Evolutionary conservation across 2,329 filamentous ascomycete genomes (phyloP), one percentile per base, ranked within the genome.

Genomic region (Botrytis aclada): DNA sequence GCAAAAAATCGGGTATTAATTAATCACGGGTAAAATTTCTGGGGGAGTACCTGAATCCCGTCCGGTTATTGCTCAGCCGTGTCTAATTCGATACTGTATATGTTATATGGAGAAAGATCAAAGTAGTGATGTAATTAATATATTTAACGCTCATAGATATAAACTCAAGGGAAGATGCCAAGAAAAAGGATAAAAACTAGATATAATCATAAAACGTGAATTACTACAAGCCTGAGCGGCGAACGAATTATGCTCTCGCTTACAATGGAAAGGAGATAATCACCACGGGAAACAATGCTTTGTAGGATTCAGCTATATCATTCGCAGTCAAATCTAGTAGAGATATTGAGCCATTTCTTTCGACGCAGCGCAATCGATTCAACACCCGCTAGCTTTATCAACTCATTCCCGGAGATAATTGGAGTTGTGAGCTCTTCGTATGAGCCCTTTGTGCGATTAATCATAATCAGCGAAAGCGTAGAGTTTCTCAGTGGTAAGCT

Each of bases 141-240:
- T 2, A 62, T 18, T 2, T 9, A 25, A 25, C 3, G 12, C 25
- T 39, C 6, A 6, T 4, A 62, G 8, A n/a, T 4, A 18, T 8
- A 39, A 7, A 29, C 3, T 7, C 5, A n/a, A 54, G 14, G n/a
- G 8, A 29, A 29, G 1, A 16, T n/a, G n/a, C 2, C 0, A 5
- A 8, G 25, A 7, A 54, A 54, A 54, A 16, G 12, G 25, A 51
- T 8, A 8, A 54, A 54, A 8, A 54, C 2, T 8, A 29, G n/a
- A 29, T 54, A 12, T 18, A 18, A 29, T 54, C 14, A 54, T 18
- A 54, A 18, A 54, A 1, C 1, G n/a, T 29, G 14, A 6, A 18
- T 29, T 9, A 39, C 14, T 9, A n/a, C 60, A 16, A 39, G 6
- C 37, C 7, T 39, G 34, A 34, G 37, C 22, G 14, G 60, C 25